Base-by-base conservation (phyloP, 805 yeast genomes). In the Vanderwaltozyma tropicalis region DNA sequence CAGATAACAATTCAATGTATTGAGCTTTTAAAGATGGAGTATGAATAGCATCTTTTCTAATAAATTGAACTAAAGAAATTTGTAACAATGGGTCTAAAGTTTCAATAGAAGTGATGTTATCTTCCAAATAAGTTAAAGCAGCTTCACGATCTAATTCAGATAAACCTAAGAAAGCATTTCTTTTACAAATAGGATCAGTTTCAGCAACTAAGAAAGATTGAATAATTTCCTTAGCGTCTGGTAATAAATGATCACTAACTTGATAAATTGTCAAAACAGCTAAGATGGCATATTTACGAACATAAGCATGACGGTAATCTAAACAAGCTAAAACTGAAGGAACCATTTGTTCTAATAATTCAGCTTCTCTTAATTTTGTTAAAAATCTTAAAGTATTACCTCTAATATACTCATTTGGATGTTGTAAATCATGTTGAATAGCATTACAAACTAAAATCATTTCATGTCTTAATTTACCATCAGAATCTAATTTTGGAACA, bases 381-480 rank as follows among this genome's bases (percentile, higher is more conserved):
- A 94, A 71, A 62, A 87, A 89, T 54, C 97, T 77, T 62, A 92
- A 70, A 9, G 97, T 89, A 53, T 86, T 86, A 49, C 99, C 99
- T 54, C 97, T 77, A 47, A 92, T 81, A 59, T 80, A 92, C 64
- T 92, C 98, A 68, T 92, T 92, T 36, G 98, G 96, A 64, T 94
- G 98, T 64, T 88, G 96, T 51, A 92, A 73, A 60, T 92, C 99
- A 62, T 87, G 88, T 63, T 92, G 94, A 54, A 92, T 86, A 38
- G 97, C 96, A 61, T 94, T 94, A 68, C 97, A 92, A 35, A 89
- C 97, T 46, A 92, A 75, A 63, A 94, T 89, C 97, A 92, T 92
- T 66, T 92, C 99, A 61, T 89, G 97, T 65, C 85, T 85, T 71
- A 94, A 74, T 61, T 85, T 86, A 4, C 97, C 97, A 37, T 81